phyloP scores from a whole-genome alignment of 2,329 filamentous ascomycete genomes.

The Beauveria pseudobassiana region DNA sequence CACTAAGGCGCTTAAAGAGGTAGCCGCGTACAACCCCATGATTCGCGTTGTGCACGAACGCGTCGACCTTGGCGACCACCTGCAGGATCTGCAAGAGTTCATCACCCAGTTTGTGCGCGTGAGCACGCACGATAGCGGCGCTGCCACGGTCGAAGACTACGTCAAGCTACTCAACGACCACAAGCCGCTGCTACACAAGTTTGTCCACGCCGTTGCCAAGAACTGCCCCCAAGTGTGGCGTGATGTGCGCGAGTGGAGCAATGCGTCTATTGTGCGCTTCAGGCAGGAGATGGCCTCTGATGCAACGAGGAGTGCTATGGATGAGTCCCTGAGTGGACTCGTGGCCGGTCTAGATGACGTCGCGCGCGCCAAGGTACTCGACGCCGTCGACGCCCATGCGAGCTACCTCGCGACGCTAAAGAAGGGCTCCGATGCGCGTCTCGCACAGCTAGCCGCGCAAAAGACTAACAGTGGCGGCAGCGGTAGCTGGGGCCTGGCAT shows the following conservation, averaged over 20 bases:
- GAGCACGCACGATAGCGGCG: constrained; percentile 34
- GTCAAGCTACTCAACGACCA: constrained; percentile 60
- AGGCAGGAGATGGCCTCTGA: constrained; percentile 27
- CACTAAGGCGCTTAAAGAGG: constrained; percentile 59
- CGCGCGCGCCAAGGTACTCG: constrained; percentile 37
- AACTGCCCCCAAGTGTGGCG: constrained; percentile 59
- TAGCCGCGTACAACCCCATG: constrained; percentile 66
- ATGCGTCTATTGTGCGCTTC: constrained; percentile 51
- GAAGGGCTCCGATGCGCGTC: constrained; percentile 43
- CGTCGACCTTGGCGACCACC: constrained; percentile 62
- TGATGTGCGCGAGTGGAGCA: constrained; percentile 54
- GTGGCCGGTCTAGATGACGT: constrained; percentile 39
- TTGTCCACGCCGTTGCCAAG: constrained; percentile 61
- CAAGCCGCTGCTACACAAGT: constrained; percentile 56
- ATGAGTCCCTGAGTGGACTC: constrained; percentile 31
- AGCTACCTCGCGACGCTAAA: constrained; percentile 51
- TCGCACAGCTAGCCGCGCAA: constrained; percentile 48
- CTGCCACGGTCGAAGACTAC: constrained; percentile 61
- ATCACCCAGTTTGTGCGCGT: constrained; percentile 62
- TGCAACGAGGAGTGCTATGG: constrained; percentile 26
- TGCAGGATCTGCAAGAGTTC: constrained; percentile 61
- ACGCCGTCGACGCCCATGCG: constrained; percentile 52
- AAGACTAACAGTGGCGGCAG: neutral
- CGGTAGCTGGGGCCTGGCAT: constrained; percentile 53
- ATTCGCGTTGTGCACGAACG: constrained; percentile 65